Percentiles rank a stretch among this genome's conserved stretches.
Evolutionary conservation across 2,329 filamentous ascomycete species (phyloP).

Genomic region (Colletotrichum sp.): DNA sequence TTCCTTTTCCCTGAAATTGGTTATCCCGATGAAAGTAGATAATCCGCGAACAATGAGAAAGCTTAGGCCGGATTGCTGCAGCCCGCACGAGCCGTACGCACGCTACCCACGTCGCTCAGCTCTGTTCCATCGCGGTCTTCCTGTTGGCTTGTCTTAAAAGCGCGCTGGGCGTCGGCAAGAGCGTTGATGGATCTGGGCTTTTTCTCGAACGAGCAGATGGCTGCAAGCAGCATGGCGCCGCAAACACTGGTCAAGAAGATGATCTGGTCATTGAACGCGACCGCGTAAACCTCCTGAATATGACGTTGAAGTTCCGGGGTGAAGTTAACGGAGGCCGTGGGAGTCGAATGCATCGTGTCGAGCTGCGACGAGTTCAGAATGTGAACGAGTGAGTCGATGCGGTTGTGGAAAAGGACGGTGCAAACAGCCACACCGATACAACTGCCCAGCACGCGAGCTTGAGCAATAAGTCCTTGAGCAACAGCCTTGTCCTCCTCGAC

Average conservation of each 20-base stretch:
- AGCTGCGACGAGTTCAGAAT: conserved; percentile 42
- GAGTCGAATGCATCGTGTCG: conserved; percentile 48
- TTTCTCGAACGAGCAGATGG: conserved; percentile 49
- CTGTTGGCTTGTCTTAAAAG: conserved; percentile 3
- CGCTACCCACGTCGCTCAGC: conserved; percentile 14
- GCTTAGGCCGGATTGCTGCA: background rate
- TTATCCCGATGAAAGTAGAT: background rate
- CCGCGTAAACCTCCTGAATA: conserved; percentile 47
- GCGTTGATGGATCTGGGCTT: conserved; percentile 38
- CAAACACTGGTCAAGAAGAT: conserved; percentile 51
- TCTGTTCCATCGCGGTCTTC: conserved; percentile 3
- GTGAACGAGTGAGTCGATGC: conserved; percentile 42
- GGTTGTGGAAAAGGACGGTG: conserved; percentile 61
- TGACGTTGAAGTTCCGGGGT: conserved; percentile 33
- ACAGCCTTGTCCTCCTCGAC: conserved; percentile 60
- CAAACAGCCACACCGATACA: conserved; percentile 63
- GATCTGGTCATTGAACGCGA: conserved; percentile 50
- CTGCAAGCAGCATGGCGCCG: conserved; percentile 46
- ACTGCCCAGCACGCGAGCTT: conserved; percentile 64
- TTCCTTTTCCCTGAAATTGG: background rate
- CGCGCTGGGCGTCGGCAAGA: conserved; percentile 3
- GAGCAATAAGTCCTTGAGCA: conserved; percentile 64
- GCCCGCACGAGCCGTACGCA: background rate
- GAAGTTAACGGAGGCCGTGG: conserved; percentile 41
- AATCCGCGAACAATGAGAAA: background rate